Evolutionary conservation across 371 early-diverging fungal species (phyloP).

Genomic region (Blakeslea trispora): DNA sequence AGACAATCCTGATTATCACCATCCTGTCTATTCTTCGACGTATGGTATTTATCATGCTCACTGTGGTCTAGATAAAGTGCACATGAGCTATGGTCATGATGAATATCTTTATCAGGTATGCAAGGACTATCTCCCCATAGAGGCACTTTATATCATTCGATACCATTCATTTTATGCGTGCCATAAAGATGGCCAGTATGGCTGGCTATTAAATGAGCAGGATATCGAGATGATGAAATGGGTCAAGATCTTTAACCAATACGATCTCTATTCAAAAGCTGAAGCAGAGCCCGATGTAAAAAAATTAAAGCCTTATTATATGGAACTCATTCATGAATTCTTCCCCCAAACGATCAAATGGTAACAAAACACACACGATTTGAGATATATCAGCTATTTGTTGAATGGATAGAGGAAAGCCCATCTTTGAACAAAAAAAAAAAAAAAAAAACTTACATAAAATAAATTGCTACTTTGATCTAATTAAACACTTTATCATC

Average conservation of each 20-base stretch:
- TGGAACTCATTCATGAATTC: conserved; percentile 51
- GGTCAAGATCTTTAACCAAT: conserved; percentile 58
- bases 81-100: conserved; percentile 63
- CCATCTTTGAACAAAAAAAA: too few relatives aligned
- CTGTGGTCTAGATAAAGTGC: conserved; percentile 55
- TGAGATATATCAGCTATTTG: too few relatives aligned
- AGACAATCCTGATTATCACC: conserved; percentile 46
- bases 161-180: conserved; percentile 63
- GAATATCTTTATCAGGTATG: conserved; percentile 60
- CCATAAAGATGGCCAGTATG: conserved; percentile 53
- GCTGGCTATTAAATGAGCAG: conserved; percentile 47
- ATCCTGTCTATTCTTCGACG: conserved; percentile 37
- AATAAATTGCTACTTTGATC: too few relatives aligned
- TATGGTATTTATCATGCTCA: conserved; percentile 57
- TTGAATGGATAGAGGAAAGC: too few relatives aligned
- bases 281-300: conserved; percentile 42
- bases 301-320: conserved; percentile 48
- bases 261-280: conserved; percentile 60
- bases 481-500: too few relatives aligned
- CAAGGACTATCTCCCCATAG: conserved; percentile 51
- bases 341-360: conserved; percentile 56
- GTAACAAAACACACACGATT: too few relatives aligned
- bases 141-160: conserved; percentile 54
- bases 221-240: conserved; percentile 54
- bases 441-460: too few relatives aligned